These are phyloP conservation scores for Rhizophora mangle DNA, from an alignment of 345 rosid species.

Conservation along the genomic window DNA sequence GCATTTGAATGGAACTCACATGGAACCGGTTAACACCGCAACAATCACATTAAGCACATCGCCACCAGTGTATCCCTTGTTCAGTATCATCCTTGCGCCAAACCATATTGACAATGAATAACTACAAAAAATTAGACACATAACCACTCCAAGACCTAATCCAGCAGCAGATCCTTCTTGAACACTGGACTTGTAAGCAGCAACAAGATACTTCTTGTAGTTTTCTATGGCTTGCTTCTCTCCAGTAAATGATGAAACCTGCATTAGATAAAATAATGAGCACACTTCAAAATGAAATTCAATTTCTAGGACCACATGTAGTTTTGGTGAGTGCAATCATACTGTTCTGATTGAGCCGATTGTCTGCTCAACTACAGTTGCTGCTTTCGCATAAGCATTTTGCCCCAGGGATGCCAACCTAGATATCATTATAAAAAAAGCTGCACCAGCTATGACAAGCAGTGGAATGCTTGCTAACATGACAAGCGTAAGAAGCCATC, in stretches of 20 bases:
- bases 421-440: no score
- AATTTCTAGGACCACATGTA: background rate
- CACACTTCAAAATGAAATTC: no score
- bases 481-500: no score
- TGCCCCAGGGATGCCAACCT: no score
- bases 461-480: no score
- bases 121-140: conserved; percentile 36
- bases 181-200: conserved; percentile 50
- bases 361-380: no score
- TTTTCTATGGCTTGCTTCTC: conserved; percentile 50
- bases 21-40: conserved; percentile 60
- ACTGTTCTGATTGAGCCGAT: no score
- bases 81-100: conserved; percentile 54
- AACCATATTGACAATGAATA: conserved; percentile 63
- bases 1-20: conserved; percentile 39
- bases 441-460: no score
- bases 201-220: conserved; percentile 47
- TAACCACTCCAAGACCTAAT: conserved; percentile 44
- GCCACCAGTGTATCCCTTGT: conserved; percentile 63
- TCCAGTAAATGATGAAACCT: conserved; percentile 80
- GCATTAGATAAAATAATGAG: background rate
- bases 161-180: conserved; percentile 60
- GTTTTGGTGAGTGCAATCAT: background rate
- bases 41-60: conserved; percentile 47
- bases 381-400: no score